Evolutionary conservation across 768 basidiomycete species (phyloP).

Genomic region (Boletus rex-veris): DNA sequence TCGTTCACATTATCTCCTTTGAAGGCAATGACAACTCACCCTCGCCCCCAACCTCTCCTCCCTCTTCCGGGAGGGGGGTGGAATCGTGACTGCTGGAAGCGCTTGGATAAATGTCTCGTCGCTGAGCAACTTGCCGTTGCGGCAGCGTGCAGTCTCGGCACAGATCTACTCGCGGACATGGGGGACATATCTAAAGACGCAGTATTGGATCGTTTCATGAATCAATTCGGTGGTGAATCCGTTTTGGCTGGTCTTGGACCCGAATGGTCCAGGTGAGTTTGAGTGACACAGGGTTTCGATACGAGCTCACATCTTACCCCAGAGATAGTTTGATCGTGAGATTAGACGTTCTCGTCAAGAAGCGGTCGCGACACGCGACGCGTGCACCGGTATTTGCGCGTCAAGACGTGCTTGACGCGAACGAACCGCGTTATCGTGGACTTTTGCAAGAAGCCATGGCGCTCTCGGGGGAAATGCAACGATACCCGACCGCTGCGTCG

Average conservation of each 20-base stretch:
- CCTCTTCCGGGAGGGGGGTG: slow-evolving; percentile 39
- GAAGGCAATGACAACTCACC: background rate
- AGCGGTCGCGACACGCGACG: slow-evolving; percentile 16
- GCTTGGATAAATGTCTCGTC: slow-evolving; percentile 74
- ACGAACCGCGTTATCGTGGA: slow-evolving; percentile 53
- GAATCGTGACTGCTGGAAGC: slow-evolving; percentile 78
- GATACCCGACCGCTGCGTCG: slow-evolving; percentile 12
- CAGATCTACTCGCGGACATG: slow-evolving; percentile 45
- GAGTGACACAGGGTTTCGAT: background rate
- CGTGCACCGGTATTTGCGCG: background rate
- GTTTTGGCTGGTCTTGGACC: slow-evolving; percentile 40
- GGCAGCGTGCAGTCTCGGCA: slow-evolving; percentile 21
- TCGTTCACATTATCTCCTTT: slow-evolving; percentile 19
- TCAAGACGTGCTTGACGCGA: slow-evolving; percentile 22
- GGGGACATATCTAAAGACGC: slow-evolving; percentile 50
- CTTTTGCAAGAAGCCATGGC: slow-evolving; percentile 35
- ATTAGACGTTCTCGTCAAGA: slow-evolving; percentile 32
- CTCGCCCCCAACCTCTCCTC: background rate
- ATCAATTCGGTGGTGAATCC: slow-evolving; percentile 45
- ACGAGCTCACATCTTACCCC: background rate
- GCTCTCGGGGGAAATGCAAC: slow-evolving; percentile 20
- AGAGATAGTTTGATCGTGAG: slow-evolving; percentile 26
- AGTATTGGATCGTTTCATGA: slow-evolving; percentile 60
- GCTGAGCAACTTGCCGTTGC: slow-evolving; percentile 59
- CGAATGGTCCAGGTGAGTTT: slow-evolving; percentile 56